Percentiles rank a stretch among this genome's conserved stretches.
Evolutionary conservation across 768 basidiomycete species (phyloP).

Genomic region (Suillus discolor): DNA sequence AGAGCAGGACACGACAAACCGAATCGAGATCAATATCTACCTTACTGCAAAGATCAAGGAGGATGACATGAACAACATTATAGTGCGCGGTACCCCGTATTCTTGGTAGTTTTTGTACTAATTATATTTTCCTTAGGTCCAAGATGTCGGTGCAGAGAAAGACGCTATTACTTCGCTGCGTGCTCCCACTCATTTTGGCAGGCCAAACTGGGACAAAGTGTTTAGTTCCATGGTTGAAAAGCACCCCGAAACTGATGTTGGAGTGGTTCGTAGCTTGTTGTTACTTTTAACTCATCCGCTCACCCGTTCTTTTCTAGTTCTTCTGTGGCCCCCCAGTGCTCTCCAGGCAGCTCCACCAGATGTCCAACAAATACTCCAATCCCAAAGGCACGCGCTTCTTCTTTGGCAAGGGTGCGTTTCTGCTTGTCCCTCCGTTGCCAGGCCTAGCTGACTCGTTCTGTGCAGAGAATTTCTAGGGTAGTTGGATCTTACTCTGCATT

Average conservation of each 20-base stretch:
- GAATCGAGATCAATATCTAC: conserved; percentile 94
- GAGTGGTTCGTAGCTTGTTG: conserved; percentile 55
- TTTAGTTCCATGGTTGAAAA: conserved; percentile 76
- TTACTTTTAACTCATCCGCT: neutral
- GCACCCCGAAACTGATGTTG: conserved; percentile 88
- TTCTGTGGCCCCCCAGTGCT: conserved; percentile 85
- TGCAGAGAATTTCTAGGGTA: conserved; percentile 25
- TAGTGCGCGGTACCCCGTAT: conserved; percentile 45
- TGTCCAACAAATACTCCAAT: conserved; percentile 85
- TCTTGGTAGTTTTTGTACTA: conserved; percentile 7
- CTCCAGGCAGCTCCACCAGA: conserved; percentile 70
- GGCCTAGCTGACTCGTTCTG: conserved; percentile 1
- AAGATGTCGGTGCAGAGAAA: conserved; percentile 91
- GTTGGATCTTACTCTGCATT: neutral
- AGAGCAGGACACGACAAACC: conserved; percentile 82
- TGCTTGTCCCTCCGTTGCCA: neutral
- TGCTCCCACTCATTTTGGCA: conserved; percentile 90
- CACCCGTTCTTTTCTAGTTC: conserved; percentile 50
- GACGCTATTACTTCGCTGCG: conserved; percentile 89
- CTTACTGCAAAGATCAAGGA: conserved; percentile 90
- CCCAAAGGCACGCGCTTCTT: conserved; percentile 83
- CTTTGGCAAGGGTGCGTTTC: conserved; percentile 78
- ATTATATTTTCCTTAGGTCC: conserved; percentile 46
- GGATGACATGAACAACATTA: conserved; percentile 92
- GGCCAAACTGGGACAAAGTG: conserved; percentile 84